phyloP scores from a whole-genome alignment of 1,284 basidiomycete genomes.

The Puccinia brachypodii region DNA sequence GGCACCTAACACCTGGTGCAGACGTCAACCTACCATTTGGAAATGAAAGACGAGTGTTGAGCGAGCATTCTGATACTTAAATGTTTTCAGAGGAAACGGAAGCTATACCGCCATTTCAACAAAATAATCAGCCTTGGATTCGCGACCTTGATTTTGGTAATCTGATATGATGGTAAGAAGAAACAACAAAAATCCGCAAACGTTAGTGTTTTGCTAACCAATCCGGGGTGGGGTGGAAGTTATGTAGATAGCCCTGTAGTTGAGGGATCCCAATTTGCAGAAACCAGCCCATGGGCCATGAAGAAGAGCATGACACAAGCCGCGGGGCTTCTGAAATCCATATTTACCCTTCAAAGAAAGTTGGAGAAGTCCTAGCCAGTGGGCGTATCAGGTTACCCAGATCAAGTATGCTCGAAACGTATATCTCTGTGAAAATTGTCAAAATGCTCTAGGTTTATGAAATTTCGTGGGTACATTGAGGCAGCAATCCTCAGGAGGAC shows the following conservation, averaged over 20 bases:
- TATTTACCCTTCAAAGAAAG: not conserved
- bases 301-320: not conserved
- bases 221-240: not conserved
- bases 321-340: not conserved
- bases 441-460: too few relatives aligned
- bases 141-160: too few relatives aligned
- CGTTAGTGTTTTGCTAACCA: not conserved
- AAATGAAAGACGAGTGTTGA: not conserved
- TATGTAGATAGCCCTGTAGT: not conserved
- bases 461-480: too few relatives aligned
- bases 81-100: not conserved
- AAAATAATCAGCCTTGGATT: not conserved
- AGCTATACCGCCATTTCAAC: not conserved
- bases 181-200: not conserved
- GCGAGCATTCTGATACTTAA: constrained; percentile 11
- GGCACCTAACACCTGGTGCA: too few relatives aligned
- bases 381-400: not conserved
- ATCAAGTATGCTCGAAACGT: not conserved
- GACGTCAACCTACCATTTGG: constrained; percentile 15
- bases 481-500: too few relatives aligned
- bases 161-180: not conserved
- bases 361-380: not conserved
- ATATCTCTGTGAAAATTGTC: not conserved
- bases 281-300: not conserved
- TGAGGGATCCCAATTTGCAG: constrained; percentile 16